phyloP scores from a whole-genome alignment of 352 stramenopile species.

The Paralagenidium karlingii region DNA sequence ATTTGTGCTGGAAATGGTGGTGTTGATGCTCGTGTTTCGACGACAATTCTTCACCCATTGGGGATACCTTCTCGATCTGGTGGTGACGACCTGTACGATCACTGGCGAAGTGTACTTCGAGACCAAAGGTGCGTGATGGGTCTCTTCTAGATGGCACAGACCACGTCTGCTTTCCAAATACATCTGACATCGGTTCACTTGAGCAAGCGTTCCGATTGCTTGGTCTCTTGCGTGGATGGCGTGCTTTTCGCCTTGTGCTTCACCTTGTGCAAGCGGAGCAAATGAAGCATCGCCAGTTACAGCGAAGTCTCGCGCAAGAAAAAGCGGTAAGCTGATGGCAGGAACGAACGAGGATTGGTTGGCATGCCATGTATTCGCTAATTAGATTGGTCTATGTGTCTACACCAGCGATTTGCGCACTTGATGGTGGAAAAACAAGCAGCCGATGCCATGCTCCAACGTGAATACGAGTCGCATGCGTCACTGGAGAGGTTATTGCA shows the following conservation, averaged over 20 bases:
- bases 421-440: conserved; percentile 27
- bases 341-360: too few relatives aligned
- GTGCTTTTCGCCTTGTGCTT: conserved; percentile 36
- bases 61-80: conserved; percentile 40
- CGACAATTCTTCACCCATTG: conserved; percentile 33
- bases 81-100: conserved; percentile 16
- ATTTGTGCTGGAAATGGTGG: conserved; percentile 38
- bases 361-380: not conserved
- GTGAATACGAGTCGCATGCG: conserved; percentile 34
- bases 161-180: conserved; percentile 1
- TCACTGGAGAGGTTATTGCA: conserved; percentile 38
- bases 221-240: conserved; percentile 40
- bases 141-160: not conserved
- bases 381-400: not conserved
- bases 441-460: conserved; percentile 38
- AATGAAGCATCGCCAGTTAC: conserved; percentile 19
- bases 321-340: conserved; percentile 25
- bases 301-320: conserved; percentile 25
- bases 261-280: conserved; percentile 35
- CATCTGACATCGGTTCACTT: too few relatives aligned
- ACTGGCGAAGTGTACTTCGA: conserved; percentile 29
- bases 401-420: conserved; percentile 22
- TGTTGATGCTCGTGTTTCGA: conserved; percentile 28
- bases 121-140: conserved; percentile 25
- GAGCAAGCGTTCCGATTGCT: conserved; percentile 25